Evolutionary conservation across 371 early-diverging fungal genomes (phyloP).

Genomic region (Chytridium lagenaria): DNA sequence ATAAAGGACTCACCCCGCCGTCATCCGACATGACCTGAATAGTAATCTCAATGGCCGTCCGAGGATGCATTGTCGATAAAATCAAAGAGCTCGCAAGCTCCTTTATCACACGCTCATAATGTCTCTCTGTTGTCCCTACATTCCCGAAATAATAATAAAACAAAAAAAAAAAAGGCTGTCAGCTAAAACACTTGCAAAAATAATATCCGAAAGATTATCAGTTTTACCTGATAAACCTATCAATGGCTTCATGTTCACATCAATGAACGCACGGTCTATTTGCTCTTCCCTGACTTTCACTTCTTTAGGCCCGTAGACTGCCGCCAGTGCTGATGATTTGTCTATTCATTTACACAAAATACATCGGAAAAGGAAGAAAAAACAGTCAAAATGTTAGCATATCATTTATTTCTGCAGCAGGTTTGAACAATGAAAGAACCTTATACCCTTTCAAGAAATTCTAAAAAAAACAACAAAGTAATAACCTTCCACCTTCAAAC

Average conservation of each 20-base stretch:
- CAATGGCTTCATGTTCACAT: conserved; percentile 77
- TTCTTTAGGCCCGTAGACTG: conserved; percentile 88
- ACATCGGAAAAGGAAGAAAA: too few relatives aligned
- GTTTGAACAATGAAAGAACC: too few relatives aligned
- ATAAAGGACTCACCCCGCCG: conserved; percentile 68
- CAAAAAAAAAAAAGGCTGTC: too few relatives aligned
- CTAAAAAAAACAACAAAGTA: too few relatives aligned
- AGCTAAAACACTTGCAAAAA: too few relatives aligned
- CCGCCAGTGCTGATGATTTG: conserved; percentile 76
- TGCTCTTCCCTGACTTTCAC: conserved; percentile 84
- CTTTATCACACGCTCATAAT: conserved; percentile 71
- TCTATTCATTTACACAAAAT: conserved; percentile 51
- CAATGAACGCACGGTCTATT: conserved; percentile 83
- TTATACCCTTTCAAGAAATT: too few relatives aligned
- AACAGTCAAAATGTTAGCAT: neutral
- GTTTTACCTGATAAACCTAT: conserved; percentile 68
- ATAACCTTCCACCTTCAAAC: too few relatives aligned
- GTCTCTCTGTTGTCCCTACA: conserved; percentile 71
- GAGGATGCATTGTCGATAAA: conserved; percentile 82
- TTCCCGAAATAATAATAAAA: neutral
- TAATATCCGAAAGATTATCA: too few relatives aligned
- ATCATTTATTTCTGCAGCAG: too few relatives aligned
- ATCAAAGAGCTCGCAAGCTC: conserved; percentile 78
- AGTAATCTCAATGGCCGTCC: conserved; percentile 84
- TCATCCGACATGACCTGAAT: conserved; percentile 84